Evolutionary conservation across 2,329 filamentous ascomycete species (phyloP).

Genomic region (Emericellopsis cladophorae): DNA sequence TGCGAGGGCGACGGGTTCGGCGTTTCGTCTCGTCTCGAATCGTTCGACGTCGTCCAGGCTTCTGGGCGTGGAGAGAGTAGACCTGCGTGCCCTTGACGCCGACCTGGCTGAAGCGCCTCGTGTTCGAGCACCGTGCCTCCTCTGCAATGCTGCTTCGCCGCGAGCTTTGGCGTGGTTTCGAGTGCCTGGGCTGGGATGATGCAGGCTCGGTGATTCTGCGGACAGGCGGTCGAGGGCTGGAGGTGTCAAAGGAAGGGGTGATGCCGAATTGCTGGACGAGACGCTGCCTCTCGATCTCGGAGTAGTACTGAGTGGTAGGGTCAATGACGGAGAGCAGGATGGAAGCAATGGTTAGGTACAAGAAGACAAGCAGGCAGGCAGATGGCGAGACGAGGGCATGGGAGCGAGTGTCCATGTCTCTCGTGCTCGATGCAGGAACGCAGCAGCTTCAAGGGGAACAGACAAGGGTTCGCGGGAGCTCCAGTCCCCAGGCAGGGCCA

Average conservation of each 20-base stretch:
- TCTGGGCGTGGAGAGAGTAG: constrained; percentile 35
- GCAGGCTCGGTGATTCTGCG: neutral
- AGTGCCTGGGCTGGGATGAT: neutral
- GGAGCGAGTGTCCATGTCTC: no score
- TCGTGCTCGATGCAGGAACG: no score
- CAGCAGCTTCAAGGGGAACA: no score
- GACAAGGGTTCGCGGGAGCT: no score
- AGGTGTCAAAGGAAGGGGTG: neutral
- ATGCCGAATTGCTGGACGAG: constrained; percentile 37
- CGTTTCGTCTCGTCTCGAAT: constrained; percentile 59
- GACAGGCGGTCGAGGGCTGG: neutral
- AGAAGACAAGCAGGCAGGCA: no score
- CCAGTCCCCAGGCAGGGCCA: no score
- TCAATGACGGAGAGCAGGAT: no score
- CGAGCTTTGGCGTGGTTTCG: neutral
- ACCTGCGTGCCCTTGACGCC: constrained; percentile 1
- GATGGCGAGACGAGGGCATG: no score
- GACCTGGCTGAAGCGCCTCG: neutral
- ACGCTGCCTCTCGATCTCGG: constrained; percentile 55
- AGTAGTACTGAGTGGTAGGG: constrained; percentile 48
- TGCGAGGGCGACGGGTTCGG: constrained; percentile 22
- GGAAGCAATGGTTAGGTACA: no score
- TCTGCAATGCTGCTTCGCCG: no score
- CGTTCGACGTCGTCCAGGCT: constrained; percentile 58
- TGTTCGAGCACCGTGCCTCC: neutral